Conservation (phyloP, 345 rosid species). For the Sapria himalayana region DNA sequence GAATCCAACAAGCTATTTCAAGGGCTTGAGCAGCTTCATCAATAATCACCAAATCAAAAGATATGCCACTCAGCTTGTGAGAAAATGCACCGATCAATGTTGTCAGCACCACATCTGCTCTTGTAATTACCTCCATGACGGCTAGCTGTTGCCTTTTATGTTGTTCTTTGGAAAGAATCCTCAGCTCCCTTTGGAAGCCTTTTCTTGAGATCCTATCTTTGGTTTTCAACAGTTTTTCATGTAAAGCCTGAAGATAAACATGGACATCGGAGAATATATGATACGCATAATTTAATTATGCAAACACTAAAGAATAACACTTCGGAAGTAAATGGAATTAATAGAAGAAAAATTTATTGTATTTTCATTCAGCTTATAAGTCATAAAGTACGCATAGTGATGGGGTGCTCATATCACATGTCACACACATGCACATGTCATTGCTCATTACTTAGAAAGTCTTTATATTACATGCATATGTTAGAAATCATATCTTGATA, state of each 20-base stretch:
- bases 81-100: constrained; percentile 81
- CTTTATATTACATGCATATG: too few species aligned
- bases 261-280: background rate
- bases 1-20: constrained; percentile 94
- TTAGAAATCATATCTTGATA: too few species aligned
- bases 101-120: constrained; percentile 59
- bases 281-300: background rate
- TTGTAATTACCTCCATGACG: constrained; percentile 69
- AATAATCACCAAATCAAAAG: constrained; percentile 80
- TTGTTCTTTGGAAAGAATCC: constrained; percentile 68
- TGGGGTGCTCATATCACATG: too few species aligned
- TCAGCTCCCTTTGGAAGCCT: constrained; percentile 70
- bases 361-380: constrained; percentile 4
- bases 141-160: constrained; percentile 95
- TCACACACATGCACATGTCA: too few species aligned
- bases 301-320: constrained; percentile 1
- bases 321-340: background rate
- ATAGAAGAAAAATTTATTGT: background rate
- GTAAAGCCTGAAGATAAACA: constrained; percentile 29
- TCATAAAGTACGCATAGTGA: constrained; percentile 1
- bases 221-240: constrained; percentile 65
- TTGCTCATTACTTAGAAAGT: too few species aligned
- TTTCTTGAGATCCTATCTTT: constrained; percentile 70
- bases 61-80: constrained; percentile 40
- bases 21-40: constrained; percentile 99